Base-by-base conservation (phyloP, 2,329 filamentous ascomycete genomes). In the Massarina eburnea region DNA sequence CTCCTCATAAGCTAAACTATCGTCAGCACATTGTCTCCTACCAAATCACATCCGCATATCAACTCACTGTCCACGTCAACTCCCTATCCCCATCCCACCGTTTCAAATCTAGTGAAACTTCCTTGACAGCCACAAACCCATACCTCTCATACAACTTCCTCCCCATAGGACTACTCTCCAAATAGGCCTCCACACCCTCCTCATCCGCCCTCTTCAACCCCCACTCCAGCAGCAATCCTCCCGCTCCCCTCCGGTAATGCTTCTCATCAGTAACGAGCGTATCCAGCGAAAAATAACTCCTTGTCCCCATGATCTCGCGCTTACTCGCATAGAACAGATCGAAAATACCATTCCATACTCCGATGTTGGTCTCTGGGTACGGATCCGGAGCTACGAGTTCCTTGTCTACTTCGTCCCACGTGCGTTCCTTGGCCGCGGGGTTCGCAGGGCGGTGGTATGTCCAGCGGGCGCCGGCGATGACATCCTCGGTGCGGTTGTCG, bases 111-210 rank as follows among this genome's bases (percentile, higher is more conserved):
- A 71, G 26, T n/a, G 45, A 46, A 15, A 67, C 46, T 15, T 54
- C 48, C 41, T 50, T 59, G 1, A 64, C 54, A n/a, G 39, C 29
- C 42, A 57, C 49, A 35, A 68, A 71, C 0, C 65, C 66, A 54
- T 54, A 59, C 21, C 57, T 51, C 39, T 57, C 55, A 55, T 71
- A 71, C 49, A 71, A 49, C 3, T 61, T 61, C 39, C 50, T 55
- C 2, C 65, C 67, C 57, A 68, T 65, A 3, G 48, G 51, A 42
- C 57, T 67, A 12, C 66, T 62, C 43, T 69, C 66, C 15, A 71
- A 37, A 54, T 65, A 71, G 0, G 52, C 49, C 26, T 66, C 61
- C 8, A 68, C 53, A 2, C 61, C 61, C 8, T 39, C 51, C 42
- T 64, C 55, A 41, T 71, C 66, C 15, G 66, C 67, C 30, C 49